These are phyloP conservation scores for Yarrowia keelungensis DNA, from an alignment of 805 yeast species.

Conservation along the genomic window DNA sequence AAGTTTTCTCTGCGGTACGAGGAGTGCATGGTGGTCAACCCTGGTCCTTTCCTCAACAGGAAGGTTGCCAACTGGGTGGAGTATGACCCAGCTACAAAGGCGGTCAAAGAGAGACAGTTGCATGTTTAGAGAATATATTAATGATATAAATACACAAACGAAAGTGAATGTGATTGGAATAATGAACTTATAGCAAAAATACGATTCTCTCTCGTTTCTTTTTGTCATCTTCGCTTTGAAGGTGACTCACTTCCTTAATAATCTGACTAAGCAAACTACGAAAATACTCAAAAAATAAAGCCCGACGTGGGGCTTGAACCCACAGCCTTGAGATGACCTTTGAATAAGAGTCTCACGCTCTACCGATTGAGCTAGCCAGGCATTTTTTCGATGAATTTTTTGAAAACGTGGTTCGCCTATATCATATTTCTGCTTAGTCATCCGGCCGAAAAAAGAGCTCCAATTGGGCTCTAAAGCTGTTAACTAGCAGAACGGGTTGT, in stretches of 20 bases:
- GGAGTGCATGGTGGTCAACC: conserved; percentile 80
- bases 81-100: conserved; percentile 67
- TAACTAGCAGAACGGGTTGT: too few relatives aligned
- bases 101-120: conserved; percentile 48
- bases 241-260: too few relatives aligned
- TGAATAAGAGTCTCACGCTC: conserved; percentile 29
- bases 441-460: too few relatives aligned
- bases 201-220: too few relatives aligned
- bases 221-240: too few relatives aligned
- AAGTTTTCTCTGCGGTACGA: conserved; percentile 77
- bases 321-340: conserved; percentile 31
- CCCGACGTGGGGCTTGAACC: conserved; percentile 37
- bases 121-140: conserved; percentile 40
- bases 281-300: conserved; percentile 1
- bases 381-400: neutral
- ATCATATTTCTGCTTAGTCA: neutral
- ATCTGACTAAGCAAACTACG: too few relatives aligned
- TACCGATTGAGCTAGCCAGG: conserved; percentile 36
- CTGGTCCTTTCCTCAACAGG: conserved; percentile 61
- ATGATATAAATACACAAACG: neutral
- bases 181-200: too few relatives aligned
- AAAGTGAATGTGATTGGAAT: too few relatives aligned
- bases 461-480: too few relatives aligned
- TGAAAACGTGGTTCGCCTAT: neutral
- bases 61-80: conserved; percentile 71